Percentiles rank a stretch among this genome's conserved stretches.
Conservation (phyloP, 495 filamentous ascomycete genomes). For the Aspergillus carlsbadensis region DNA sequence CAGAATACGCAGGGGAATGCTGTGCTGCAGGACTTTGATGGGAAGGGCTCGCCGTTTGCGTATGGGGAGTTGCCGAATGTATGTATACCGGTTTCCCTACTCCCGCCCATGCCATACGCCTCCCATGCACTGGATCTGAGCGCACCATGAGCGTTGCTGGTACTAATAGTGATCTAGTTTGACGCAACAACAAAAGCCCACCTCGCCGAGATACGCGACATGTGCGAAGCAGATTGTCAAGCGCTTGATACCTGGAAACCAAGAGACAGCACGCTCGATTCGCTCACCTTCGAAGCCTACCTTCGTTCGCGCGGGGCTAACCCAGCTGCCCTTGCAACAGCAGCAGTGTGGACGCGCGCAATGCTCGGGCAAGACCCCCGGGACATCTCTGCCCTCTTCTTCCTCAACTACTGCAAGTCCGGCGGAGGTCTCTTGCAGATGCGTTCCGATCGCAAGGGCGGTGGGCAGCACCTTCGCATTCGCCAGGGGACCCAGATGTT, state of each 20-base stretch:
- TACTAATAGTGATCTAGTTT: no score
- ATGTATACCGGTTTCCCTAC: background rate
- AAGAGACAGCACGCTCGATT: constrained; percentile 24
- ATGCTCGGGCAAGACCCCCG: constrained; percentile 44
- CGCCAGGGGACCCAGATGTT: constrained; percentile 36
- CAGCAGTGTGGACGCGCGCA: constrained; percentile 37
- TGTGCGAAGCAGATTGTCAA: constrained; percentile 27
- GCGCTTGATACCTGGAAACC: constrained; percentile 14
- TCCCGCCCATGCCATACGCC: no score
- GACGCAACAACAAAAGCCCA: background rate
- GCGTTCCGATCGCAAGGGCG: constrained; percentile 39
- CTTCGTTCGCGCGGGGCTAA: constrained; percentile 20
- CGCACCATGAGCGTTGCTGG: no score
- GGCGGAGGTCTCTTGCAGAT: constrained; percentile 40
- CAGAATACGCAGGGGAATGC: constrained; percentile 41
- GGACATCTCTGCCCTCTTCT: constrained; percentile 45
- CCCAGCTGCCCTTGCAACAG: constrained; percentile 22
- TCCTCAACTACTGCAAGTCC: constrained; percentile 50
- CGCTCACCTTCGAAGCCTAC: constrained; percentile 32
- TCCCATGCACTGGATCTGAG: no score
- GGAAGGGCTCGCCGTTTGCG: constrained; percentile 18
- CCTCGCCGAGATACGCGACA: constrained; percentile 17
- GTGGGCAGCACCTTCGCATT: constrained; percentile 45
- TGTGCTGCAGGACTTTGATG: constrained; percentile 33
- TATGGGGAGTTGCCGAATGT: constrained; percentile 35